phyloP scores from a whole-genome alignment of 2,329 filamentous ascomycete genomes.

The Cordyceps javanica region DNA sequence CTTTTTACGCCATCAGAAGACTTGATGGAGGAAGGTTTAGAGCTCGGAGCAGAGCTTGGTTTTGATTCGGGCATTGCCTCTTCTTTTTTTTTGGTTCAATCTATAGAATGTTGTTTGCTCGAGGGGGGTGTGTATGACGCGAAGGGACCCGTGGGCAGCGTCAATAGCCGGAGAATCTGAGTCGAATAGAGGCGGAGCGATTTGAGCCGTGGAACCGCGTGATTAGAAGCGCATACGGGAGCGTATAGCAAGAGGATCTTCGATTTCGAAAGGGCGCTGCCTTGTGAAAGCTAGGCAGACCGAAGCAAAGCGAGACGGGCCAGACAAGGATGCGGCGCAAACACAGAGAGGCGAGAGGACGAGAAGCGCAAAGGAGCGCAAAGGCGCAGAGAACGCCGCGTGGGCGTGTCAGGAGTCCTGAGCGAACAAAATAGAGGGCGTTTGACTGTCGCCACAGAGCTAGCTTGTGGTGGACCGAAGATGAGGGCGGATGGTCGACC shows the following conservation, averaged over 20 bases:
- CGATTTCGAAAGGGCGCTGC: not conserved
- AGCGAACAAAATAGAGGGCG: conserved; percentile 19
- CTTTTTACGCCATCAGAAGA: conserved; percentile 38
- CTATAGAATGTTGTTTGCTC: not conserved
- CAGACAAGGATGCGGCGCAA: conserved; percentile 1
- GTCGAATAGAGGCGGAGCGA: not conserved
- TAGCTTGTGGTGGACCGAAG: conserved; percentile 12
- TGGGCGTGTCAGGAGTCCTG: conserved; percentile 15
- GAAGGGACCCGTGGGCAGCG: not conserved
- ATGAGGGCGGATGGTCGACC: not conserved
- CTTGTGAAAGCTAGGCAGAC: not conserved
- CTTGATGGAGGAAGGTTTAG: conserved; percentile 44
- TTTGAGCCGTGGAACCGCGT: not conserved
- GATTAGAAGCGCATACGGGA: not conserved
- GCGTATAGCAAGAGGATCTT: no score
- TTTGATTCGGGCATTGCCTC: conserved; percentile 33
- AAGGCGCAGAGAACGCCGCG: conserved; percentile 19
- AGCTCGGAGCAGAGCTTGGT: conserved; percentile 37
- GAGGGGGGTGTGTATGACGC: not conserved
- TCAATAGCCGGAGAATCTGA: not conserved
- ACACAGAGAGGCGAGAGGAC: not conserved
- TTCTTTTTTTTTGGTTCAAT: conserved; percentile 16
- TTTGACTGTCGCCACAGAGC: conserved; percentile 16
- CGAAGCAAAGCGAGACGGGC: not conserved
- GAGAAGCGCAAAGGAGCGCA: conserved; percentile 14